Conservation (phyloP, 192 early-diverging fungal species). For the Paraglomus brasilianum region DNA sequence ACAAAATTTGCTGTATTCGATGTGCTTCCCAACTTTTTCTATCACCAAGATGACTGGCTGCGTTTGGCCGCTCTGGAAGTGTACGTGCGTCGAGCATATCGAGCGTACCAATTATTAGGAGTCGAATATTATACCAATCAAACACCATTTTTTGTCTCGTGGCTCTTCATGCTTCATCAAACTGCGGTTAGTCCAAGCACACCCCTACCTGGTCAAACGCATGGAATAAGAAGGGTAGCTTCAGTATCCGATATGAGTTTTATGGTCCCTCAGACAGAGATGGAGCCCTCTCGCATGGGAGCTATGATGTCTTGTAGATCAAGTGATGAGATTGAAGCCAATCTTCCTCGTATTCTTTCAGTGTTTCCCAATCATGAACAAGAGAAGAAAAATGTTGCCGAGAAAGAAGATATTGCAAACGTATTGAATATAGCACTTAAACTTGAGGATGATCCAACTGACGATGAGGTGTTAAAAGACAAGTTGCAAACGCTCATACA, state of each 20-base stretch:
- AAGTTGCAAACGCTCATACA: conserved; percentile 66
- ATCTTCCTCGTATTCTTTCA: conserved; percentile 58
- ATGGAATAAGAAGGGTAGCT: conserved; percentile 64
- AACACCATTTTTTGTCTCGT: conserved; percentile 68
- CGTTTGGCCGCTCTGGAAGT: conserved; percentile 89
- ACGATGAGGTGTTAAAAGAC: conserved; percentile 68
- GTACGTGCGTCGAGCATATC: conserved; percentile 95
- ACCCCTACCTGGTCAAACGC: conserved; percentile 42
- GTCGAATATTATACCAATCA: conserved; percentile 72
- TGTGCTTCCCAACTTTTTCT: conserved; percentile 91
- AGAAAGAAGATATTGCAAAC: conserved; percentile 60
- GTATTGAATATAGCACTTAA: conserved; percentile 85
- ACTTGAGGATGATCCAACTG: conserved; percentile 58
- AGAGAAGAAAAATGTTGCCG: conserved; percentile 7
- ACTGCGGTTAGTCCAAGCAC: conserved; percentile 43
- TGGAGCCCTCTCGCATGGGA: conserved; percentile 80
- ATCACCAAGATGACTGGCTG: conserved; percentile 76
- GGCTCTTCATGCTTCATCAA: conserved; percentile 74
- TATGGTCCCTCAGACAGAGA: conserved; percentile 67
- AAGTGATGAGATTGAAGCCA: conserved; percentile 66
- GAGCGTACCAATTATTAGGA: conserved; percentile 91
- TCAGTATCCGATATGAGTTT: conserved; percentile 82
- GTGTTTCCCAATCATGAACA: conserved; percentile 53
- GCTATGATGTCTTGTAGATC: conserved; percentile 76
- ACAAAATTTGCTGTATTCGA: conserved; percentile 96